Evolutionary conservation across 768 basidiomycete species (phyloP).

Genomic region (Scleroderma bovista): DNA sequence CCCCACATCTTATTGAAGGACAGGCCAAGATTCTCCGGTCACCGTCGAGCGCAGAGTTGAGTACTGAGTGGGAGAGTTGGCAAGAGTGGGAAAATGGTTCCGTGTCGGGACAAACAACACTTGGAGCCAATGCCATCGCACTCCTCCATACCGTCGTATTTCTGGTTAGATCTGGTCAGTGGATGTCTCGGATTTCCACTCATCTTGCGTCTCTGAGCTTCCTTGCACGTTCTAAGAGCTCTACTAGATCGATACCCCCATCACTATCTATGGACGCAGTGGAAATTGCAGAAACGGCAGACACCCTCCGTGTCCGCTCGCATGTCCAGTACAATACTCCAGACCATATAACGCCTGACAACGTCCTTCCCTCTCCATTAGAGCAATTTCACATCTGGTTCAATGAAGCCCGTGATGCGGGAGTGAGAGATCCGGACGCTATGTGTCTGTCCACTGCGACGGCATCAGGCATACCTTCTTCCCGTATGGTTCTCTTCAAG

Average conservation of each 20-base stretch:
- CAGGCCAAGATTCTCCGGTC: too few species aligned
- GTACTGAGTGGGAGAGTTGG: too few species aligned
- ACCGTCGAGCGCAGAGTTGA: too few species aligned
- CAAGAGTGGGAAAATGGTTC: not conserved
- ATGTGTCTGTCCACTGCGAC: slow-evolving; percentile 79
- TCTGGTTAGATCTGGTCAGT: not conserved
- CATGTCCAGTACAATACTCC: slow-evolving; percentile 73
- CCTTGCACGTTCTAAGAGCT: not conserved
- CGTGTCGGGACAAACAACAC: not conserved
- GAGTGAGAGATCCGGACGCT: slow-evolving; percentile 86
- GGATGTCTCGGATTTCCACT: not conserved
- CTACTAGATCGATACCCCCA: not conserved
- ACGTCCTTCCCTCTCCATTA: slow-evolving; percentile 63
- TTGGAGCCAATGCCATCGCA: too few species aligned
- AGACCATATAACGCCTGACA: slow-evolving; percentile 59
- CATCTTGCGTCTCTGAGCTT: not conserved
- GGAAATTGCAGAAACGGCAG: slow-evolving; percentile 39
- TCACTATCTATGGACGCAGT: slow-evolving; percentile 15
- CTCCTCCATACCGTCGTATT: not conserved
- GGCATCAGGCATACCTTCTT: slow-evolving; percentile 70
- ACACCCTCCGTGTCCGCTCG: slow-evolving; percentile 61
- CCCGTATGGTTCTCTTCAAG: slow-evolving; percentile 88
- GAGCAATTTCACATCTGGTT: slow-evolving; percentile 89
- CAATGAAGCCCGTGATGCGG: slow-evolving; percentile 48
- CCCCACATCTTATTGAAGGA: too few species aligned